Evolutionary conservation across 1,139 yeast genomes (phyloP).

Genomic region (Magnusiomyces suaveolens): DNA sequence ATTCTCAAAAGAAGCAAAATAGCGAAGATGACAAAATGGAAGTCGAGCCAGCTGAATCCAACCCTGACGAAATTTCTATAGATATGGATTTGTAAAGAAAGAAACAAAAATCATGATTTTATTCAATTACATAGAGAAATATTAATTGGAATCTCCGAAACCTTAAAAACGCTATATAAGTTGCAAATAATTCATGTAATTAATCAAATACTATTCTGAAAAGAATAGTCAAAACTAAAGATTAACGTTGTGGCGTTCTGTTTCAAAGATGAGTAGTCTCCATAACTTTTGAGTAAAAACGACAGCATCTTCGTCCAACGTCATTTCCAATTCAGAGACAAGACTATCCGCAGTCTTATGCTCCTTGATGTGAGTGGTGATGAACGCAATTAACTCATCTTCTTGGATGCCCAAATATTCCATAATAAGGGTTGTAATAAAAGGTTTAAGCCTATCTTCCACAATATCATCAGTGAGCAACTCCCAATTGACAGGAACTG

Average conservation of each 20-base stretch:
- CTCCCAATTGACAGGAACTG: slow-evolving; percentile 26
- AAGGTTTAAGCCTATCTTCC: slow-evolving; percentile 22
- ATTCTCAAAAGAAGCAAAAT: slow-evolving; percentile 4
- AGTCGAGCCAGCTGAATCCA: slow-evolving; percentile 24
- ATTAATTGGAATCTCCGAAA: too few species aligned
- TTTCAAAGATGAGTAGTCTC: slow-evolving; percentile 24
- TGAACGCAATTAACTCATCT: slow-evolving; percentile 29
- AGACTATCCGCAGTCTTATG: slow-evolving; percentile 25
- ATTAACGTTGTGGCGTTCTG: slow-evolving; percentile 16
- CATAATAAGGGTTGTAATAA: slow-evolving; percentile 25
- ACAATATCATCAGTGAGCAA: slow-evolving; percentile 20
- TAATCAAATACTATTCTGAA: too few species aligned
- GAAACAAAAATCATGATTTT: too few species aligned
- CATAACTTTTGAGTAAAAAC: slow-evolving; percentile 25
- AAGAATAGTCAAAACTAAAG: too few species aligned
- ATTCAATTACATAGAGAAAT: too few species aligned
- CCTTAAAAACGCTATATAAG: too few species aligned
- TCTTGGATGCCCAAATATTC: slow-evolving; percentile 33
- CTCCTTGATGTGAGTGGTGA: slow-evolving; percentile 23
- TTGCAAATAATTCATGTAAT: too few species aligned
- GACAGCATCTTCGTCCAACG: slow-evolving; percentile 32
- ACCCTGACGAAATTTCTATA: slow-evolving; percentile 62
- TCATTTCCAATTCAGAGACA: slow-evolving; percentile 26
- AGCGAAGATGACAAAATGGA: slow-evolving; percentile 2
- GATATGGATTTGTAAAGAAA: slow-evolving; percentile 42